Base-by-base conservation (phyloP, 805 yeast species). In the Kazachstania kunashirensis region DNA sequence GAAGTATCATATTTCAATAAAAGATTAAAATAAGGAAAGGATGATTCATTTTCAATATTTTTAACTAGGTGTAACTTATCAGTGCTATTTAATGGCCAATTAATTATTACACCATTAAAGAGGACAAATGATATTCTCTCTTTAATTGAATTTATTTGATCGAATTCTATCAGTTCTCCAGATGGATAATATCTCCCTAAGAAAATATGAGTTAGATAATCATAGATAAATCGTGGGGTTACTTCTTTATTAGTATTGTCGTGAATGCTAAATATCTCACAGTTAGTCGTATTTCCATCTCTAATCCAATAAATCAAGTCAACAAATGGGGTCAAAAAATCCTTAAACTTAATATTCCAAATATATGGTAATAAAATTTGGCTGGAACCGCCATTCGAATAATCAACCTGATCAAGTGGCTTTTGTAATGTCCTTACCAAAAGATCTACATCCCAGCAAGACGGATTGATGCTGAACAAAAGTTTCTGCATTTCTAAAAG, bases 151-250 rank as follows among this genome's bases (percentile, higher is more conserved):
- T 35, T 2, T 54, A 52, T n/a, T 57, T 58, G 5, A 52, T 45
- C 18, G 11, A 52, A 57, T 3, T 55, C 62, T 16, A 79, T 64
- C 14, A 57, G 55, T 20, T 63, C 57, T 31, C 81, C 82, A 1
- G 81, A 76, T 0, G 96, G 96, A 53, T 78, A 89, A 40, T 78
- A 80, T 38, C 92, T 65, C 0, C 94, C 94, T 0, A 89, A 79
- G 19, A 84, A 62, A 9, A 77, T 61, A 48, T 75, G 81, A 0
- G 85, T 70, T 41, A 88, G 53, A 50, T 81, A 89, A 0, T 77
- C 68, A 47, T 62, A 79, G 2, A 75, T 61, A 43, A 42, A n/a
- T 6, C n/a, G 18, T 5, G 43, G 47, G 3, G 15, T 9, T 26
- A n/a, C 24, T 11, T 16, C 13, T 9, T 10, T 11, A 6, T 7